A percentile compares a stretch with the other conserved stretches of the same genome.
Conservation (phyloP, 805 yeast genomes). For the Pichia phayaonensis region DNA sequence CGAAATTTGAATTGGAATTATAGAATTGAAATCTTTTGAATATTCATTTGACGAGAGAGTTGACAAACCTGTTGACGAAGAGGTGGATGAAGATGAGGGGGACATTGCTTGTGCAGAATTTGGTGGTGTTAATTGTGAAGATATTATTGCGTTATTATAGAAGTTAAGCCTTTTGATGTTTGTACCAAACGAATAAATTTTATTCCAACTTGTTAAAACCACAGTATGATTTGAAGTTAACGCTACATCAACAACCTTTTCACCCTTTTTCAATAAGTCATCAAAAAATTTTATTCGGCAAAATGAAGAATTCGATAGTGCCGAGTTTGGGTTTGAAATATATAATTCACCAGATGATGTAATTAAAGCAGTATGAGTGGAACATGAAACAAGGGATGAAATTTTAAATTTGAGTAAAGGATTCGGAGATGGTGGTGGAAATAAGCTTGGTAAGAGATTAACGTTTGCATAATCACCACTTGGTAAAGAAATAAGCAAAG, state of each 20-base stretch:
- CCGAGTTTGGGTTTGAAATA: not conserved
- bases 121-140: not conserved
- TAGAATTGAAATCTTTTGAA: conserved; percentile 3
- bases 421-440: conserved; percentile 2
- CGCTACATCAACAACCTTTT: conserved; percentile 32
- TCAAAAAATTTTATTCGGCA: conserved; percentile 10
- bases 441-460: not conserved
- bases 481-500: conserved; percentile 1
- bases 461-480: conserved; percentile 3
- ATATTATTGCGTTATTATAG: not conserved
- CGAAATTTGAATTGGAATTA: not conserved
- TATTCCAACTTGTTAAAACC: conserved; percentile 43
- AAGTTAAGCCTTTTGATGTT: conserved; percentile 31
- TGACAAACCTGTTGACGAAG: not conserved
- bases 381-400: conserved; percentile 1
- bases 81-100: conserved; percentile 18
- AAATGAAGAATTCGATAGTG: conserved; percentile 1
- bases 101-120: not conserved
- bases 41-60: conserved; percentile 13
- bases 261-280: conserved; percentile 8
- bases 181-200: conserved; percentile 75
- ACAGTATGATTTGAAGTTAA: conserved; percentile 64
- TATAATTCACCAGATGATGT: conserved; percentile 9
- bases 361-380: conserved; percentile 9
- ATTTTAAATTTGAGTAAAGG: conserved; percentile 4